Conservation (phyloP, 805 yeast genomes). For the Saccharomyces jurei region DNA sequence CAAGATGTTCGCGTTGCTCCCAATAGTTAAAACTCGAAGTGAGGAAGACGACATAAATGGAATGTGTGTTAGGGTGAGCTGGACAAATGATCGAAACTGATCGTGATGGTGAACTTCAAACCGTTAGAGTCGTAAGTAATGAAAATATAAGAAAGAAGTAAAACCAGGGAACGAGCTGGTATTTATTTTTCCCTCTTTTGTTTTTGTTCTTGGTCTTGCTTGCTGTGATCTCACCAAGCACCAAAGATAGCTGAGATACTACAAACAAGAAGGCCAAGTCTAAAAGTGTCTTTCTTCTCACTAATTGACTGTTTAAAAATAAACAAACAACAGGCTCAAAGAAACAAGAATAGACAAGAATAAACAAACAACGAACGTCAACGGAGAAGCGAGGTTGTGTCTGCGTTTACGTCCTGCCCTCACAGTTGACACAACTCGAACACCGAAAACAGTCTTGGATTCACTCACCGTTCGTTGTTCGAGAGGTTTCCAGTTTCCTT, state of each 20-base stretch:
- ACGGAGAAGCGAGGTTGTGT: background rate
- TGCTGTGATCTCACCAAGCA: background rate
- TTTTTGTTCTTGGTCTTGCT: background rate
- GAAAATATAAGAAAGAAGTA: background rate
- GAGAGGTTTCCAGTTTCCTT: background rate
- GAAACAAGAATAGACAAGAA: background rate
- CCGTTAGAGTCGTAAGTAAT: background rate
- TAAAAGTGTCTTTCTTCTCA: background rate
- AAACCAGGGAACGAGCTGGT: background rate
- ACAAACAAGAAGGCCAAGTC: background rate
- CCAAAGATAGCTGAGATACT: background rate
- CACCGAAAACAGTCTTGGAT: background rate
- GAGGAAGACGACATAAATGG: slow-evolving; percentile 15
- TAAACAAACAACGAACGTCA: background rate
- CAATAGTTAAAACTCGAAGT: slow-evolving; percentile 24
- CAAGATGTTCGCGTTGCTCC: slow-evolving; percentile 26
- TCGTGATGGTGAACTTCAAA: background rate
- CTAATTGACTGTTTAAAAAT: background rate
- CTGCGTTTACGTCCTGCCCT: background rate
- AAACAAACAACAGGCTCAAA: background rate
- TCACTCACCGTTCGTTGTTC: background rate
- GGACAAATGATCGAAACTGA: background rate
- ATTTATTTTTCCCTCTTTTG: background rate
- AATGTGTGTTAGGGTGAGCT: background rate
- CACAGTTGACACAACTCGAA: background rate